phyloP scores from a whole-genome alignment of 352 stramenopile genomes.

The Phytophthora europaea region DNA sequence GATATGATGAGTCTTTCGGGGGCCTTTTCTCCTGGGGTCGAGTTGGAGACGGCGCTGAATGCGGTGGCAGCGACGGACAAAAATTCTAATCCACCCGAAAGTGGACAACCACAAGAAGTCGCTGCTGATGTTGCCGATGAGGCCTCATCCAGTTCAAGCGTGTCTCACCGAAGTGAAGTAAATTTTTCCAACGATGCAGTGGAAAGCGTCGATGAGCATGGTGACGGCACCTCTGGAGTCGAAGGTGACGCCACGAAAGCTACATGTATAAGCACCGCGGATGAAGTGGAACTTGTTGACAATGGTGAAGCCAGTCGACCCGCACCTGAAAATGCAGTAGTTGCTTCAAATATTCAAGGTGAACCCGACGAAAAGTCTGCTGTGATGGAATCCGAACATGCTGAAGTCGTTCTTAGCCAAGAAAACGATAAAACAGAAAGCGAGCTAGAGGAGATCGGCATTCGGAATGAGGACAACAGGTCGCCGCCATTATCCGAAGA shows the following conservation, averaged over 20 bases:
- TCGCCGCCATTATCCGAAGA: not conserved
- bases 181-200: not conserved
- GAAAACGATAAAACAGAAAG: not conserved
- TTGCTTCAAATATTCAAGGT: not conserved
- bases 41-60: conserved; percentile 61
- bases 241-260: not conserved
- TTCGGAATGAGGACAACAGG: not conserved
- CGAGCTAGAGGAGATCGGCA: not conserved
- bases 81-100: not conserved
- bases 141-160: not conserved
- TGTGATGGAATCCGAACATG: not conserved
- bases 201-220: not conserved
- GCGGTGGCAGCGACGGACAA: conserved; percentile 14
- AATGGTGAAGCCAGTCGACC: not conserved
- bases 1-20: conserved; percentile 45
- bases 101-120: not conserved
- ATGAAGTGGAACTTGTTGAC: not conserved
- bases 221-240: not conserved
- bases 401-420: not conserved
- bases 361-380: not conserved
- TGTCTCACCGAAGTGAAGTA: not conserved
- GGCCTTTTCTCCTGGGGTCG: conserved; percentile 63
- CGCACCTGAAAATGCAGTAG: not conserved
- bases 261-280: not conserved
- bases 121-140: not conserved